Base-by-base conservation (phyloP, 441 rosid genomes). In the Kokia cookei region DNA sequence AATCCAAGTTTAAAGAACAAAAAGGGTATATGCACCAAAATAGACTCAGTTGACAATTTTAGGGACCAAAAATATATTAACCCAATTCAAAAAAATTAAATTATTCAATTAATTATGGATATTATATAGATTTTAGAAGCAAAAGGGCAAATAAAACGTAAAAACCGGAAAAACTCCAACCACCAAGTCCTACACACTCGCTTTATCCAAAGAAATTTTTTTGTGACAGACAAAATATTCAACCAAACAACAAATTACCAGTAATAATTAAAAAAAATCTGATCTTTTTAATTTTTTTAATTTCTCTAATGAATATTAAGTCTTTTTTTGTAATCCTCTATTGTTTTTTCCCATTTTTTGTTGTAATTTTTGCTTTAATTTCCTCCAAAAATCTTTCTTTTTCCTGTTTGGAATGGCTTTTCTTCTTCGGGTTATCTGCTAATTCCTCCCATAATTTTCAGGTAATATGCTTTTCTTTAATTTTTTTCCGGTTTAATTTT, bases 391-490 rank as follows among this genome's bases (percentile, higher is more conserved):
- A 57, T 3, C 15, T 14, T 22, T 27, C 8, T 57, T 13, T 24
- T 26, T 50, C 32, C 15, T 26, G 7, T 24, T 58, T 58, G 60
- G 55, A 57, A 82, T 78, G 85, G 82, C 77, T 60, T 72, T 73
- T 69, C 60, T 17, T 76, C 76, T 58, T 65, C 40, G 70, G 48
- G 47, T 70, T 57, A 77, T 72, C 80, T 47, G 79, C 76, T 80
- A 63, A 59, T 53, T 71, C 75, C 65, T 67, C 62, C 53, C 70
- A 77, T 65, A 15, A n/a, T 32, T 4, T 24, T 58, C 35, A 24
- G 62, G 62, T 58, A 82, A 76, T 81, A 73, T 43, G 37, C 17
- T 27, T 47, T 40, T 47, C 60, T 11, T 6, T 1, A 1, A 3
- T 15, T 76, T 37, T 19, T 37, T 35, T 71, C 32, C 9, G 13